phyloP scores from a whole-genome alignment of 768 basidiomycete genomes.

The Crepidotus variabilis region DNA sequence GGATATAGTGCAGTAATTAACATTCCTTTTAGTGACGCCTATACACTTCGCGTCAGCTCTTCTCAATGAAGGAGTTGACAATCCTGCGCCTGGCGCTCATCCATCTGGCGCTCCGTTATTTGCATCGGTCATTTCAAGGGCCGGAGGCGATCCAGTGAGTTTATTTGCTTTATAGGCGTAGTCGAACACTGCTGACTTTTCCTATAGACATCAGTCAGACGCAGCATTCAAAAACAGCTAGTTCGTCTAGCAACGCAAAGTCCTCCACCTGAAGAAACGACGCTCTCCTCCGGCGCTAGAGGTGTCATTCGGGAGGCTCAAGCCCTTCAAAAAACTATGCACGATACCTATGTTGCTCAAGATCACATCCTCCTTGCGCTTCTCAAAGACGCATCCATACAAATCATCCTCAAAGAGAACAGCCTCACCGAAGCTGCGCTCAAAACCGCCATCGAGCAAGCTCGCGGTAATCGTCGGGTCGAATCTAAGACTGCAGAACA shows the following conservation, averaged over 20 bases:
- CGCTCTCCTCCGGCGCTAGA: constrained; percentile 51
- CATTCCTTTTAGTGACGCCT: constrained; percentile 57
- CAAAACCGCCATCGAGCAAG: constrained; percentile 73
- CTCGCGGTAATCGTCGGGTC: constrained; percentile 80
- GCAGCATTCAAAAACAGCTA: constrained; percentile 70
- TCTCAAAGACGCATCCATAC: constrained; percentile 67
- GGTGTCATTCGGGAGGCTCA: constrained; percentile 76
- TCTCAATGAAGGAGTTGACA: constrained; percentile 59
- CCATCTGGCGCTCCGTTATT: constrained; percentile 57
- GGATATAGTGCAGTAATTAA: constrained; percentile 1
- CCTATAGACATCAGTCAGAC: constrained; percentile 54
- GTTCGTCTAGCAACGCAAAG: constrained; percentile 81
- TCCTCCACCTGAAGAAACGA: constrained; percentile 81
- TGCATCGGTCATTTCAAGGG: constrained; percentile 70
- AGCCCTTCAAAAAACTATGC: constrained; percentile 75
- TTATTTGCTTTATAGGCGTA: background rate
- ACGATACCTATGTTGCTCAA: constrained; percentile 89
- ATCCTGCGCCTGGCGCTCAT: constrained; percentile 27
- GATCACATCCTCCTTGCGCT: constrained; percentile 89
- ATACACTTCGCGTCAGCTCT: constrained; percentile 80
- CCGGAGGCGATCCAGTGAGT: constrained; percentile 82
- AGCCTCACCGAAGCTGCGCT: constrained; percentile 66
- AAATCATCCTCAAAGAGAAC: constrained; percentile 70
- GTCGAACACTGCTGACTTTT: background rate
- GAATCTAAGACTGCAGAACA: constrained; percentile 86